These are phyloP conservation scores for Colletotrichum sansevieriae DNA, from an alignment of 2,329 filamentous ascomycete species.

Conservation along the genomic window DNA sequence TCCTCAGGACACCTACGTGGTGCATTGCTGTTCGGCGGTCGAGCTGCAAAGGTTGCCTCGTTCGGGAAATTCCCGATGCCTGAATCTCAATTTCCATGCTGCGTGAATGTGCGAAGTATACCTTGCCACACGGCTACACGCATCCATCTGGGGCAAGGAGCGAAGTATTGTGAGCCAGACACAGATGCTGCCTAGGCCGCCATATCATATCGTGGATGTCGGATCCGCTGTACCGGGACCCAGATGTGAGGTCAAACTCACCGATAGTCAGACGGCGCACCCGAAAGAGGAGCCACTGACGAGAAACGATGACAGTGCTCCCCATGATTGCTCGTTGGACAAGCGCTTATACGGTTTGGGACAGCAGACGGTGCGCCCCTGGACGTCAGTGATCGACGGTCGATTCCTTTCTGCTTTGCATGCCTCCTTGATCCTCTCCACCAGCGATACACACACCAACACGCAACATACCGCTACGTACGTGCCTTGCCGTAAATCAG, in stretches of 20 bases:
- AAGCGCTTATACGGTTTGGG: slow-evolving; percentile 3
- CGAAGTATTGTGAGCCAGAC: neutral
- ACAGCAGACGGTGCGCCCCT: slow-evolving; percentile 7
- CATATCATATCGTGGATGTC: slow-evolving; percentile 12
- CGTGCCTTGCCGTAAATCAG: neutral
- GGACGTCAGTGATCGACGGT: slow-evolving; percentile 19
- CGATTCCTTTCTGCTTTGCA: slow-evolving; percentile 12
- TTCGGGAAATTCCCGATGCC: slow-evolving; percentile 18
- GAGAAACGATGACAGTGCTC: neutral
- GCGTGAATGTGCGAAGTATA: neutral
- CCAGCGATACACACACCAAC: neutral
- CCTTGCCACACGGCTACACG: slow-evolving; percentile 5
- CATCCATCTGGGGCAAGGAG: neutral
- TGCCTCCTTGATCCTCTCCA: neutral
- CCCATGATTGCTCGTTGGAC: slow-evolving; percentile 9
- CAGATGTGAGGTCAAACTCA: slow-evolving; percentile 13
- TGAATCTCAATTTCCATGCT: neutral
- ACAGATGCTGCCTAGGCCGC: neutral
- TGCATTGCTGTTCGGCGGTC: slow-evolving; percentile 18
- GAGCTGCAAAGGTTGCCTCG: slow-evolving; percentile 8
- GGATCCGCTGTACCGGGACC: slow-evolving; percentile 20
- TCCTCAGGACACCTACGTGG: slow-evolving; percentile 32
- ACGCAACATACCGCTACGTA: neutral
- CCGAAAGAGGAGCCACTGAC: slow-evolving; percentile 2
- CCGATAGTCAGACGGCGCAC: slow-evolving; percentile 26